These are phyloP conservation scores for Diaporthe amygdali DNA, from an alignment of 2,329 filamentous ascomycete genomes.

Conservation along the genomic window DNA sequence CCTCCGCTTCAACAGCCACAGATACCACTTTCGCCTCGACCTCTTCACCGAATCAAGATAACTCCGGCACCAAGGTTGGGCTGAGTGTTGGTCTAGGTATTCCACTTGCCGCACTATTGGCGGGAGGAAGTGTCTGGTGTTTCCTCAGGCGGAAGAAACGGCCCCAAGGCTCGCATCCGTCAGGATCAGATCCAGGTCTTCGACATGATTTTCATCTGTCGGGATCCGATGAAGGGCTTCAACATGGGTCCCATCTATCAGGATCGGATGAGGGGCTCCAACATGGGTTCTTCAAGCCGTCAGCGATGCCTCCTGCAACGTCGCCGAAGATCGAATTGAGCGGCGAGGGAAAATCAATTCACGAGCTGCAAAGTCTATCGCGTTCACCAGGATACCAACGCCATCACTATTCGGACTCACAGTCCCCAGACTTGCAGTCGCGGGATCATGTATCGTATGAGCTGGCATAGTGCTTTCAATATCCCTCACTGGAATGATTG, in stretches of 20 bases:
- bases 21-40: no score
- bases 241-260: not conserved
- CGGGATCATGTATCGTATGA: not conserved
- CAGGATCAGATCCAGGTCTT: not conserved
- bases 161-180: not conserved
- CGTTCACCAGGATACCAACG: not conserved
- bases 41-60: not conserved
- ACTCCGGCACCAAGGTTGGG: not conserved
- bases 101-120: not conserved
- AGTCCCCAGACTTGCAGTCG: not conserved
- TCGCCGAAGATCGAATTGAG: not conserved
- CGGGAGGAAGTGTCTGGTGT: not conserved
- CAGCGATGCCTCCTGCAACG: not conserved
- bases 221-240: not conserved
- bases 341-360: not conserved
- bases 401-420: not conserved
- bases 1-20: not conserved
- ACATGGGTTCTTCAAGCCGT: not conserved
- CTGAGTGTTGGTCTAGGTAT: not conserved
- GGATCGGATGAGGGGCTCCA: not conserved
- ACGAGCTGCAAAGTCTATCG: not conserved
- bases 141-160: not conserved
- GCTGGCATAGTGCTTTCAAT: not conserved
- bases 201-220: not conserved
- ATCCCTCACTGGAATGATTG: not conserved